These are phyloP conservation scores for Kodamaea neixiangensis DNA, from an alignment of 805 yeast species.

Conservation along the genomic window DNA sequence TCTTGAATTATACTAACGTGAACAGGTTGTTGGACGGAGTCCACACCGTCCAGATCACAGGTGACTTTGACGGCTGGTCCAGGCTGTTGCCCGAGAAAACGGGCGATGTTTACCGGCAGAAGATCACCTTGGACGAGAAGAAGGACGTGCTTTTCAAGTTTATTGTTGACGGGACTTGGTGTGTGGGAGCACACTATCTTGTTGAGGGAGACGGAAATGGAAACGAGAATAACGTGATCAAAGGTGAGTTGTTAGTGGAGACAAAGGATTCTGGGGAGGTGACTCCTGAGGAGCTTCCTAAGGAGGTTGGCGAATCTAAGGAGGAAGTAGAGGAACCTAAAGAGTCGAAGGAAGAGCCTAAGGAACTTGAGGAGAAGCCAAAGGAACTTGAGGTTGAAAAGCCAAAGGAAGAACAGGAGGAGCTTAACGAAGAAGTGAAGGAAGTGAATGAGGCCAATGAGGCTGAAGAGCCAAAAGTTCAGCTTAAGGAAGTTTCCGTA, in stretches of 20 bases:
- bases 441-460: not conserved
- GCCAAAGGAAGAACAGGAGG: not conserved
- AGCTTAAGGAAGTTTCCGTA: not conserved
- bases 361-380: not conserved
- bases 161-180: slow-evolving; percentile 36
- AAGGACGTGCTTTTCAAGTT: slow-evolving; percentile 40
- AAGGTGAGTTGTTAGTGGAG: slow-evolving; percentile 7
- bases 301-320: not conserved
- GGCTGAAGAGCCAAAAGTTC: not conserved
- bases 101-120: slow-evolving; percentile 22
- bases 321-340: not conserved
- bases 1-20: slow-evolving; percentile 8
- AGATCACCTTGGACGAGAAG: slow-evolving; percentile 21
- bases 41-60: slow-evolving; percentile 37
- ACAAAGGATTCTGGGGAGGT: not conserved
- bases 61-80: slow-evolving; percentile 44
- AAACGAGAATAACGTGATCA: slow-evolving; percentile 35
- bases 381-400: slow-evolving; percentile 1
- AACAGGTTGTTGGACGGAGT: slow-evolving; percentile 12
- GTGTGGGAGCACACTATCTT: slow-evolving; percentile 22
- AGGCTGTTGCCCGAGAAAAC: slow-evolving; percentile 20
- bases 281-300: not conserved
- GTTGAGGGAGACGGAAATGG: slow-evolving; percentile 35
- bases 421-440: not conserved
- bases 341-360: not conserved